Evolutionary conservation across 1,139 yeast species (phyloP).

Genomic region (Candida sp.): DNA sequence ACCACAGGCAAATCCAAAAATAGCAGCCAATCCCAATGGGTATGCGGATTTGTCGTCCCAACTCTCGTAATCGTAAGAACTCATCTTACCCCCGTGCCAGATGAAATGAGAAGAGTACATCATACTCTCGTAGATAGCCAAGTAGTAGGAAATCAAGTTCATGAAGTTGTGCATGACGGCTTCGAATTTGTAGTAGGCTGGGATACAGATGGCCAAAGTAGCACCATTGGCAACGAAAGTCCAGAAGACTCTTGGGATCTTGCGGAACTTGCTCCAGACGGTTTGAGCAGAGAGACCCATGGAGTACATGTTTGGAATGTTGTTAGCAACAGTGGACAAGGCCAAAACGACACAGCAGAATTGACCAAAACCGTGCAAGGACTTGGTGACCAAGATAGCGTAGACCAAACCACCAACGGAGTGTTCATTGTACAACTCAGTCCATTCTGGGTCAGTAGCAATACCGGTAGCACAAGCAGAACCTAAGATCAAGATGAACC

Average conservation of each 20-base stretch:
- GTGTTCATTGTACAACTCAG: slow-evolving; percentile 52
- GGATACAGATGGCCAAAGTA: slow-evolving; percentile 85
- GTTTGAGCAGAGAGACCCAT: slow-evolving; percentile 87
- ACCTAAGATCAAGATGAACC: slow-evolving; percentile 80
- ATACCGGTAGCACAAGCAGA: slow-evolving; percentile 85
- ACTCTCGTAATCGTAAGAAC: slow-evolving; percentile 64
- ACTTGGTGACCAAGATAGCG: slow-evolving; percentile 74
- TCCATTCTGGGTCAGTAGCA: slow-evolving; percentile 49
- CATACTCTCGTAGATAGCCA: slow-evolving; percentile 83
- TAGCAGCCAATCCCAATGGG: slow-evolving; percentile 82
- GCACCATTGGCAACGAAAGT: slow-evolving; percentile 75
- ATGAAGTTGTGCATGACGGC: slow-evolving; percentile 81
- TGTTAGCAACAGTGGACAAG: slow-evolving; percentile 85
- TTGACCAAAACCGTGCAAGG: slow-evolving; percentile 88
- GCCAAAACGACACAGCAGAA: slow-evolving; percentile 87
- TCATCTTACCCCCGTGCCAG: slow-evolving; percentile 63
- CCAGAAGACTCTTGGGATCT: slow-evolving; percentile 85
- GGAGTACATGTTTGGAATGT: slow-evolving; percentile 93
- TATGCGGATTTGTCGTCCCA: slow-evolving; percentile 59
- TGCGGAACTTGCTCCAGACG: slow-evolving; percentile 71
- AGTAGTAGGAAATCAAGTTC: slow-evolving; percentile 90
- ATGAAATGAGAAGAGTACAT: slow-evolving; percentile 79
- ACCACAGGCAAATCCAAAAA: slow-evolving; percentile 81
- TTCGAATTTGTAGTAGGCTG: slow-evolving; percentile 79
- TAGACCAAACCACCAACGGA: slow-evolving; percentile 85